phyloP scores from a whole-genome alignment of 306 rosid species.

The Sphenostylis stenocarpa region DNA sequence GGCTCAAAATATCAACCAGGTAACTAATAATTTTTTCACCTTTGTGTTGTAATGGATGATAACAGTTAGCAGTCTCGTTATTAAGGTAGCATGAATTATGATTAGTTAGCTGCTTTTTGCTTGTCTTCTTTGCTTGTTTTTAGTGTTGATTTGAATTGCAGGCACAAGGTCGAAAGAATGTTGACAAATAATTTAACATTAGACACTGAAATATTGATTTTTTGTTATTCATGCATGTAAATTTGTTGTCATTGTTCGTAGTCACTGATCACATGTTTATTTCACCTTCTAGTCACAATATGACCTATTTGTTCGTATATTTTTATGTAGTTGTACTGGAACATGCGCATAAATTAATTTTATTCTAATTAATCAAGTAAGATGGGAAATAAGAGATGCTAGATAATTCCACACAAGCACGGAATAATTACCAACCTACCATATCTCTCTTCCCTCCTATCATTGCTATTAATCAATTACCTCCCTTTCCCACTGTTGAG shows the following conservation, averaged over 20 bases:
- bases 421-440: neutral
- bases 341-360: neutral
- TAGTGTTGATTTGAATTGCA: constrained; percentile 2
- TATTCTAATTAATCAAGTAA: constrained; percentile 8
- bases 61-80: constrained; percentile 9
- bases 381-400: neutral
- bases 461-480: neutral
- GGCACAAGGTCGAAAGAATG: constrained; percentile 16
- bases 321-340: constrained; percentile 9
- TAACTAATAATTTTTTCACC: constrained; percentile 32
- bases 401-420: neutral
- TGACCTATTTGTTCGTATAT: neutral
- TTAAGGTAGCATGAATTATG: constrained; percentile 1
- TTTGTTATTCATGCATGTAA: neutral
- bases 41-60: constrained; percentile 15
- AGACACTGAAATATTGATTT: neutral
- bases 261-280: neutral
- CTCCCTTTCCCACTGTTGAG: neutral
- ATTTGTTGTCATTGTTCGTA: neutral
- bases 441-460: neutral
- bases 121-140: constrained; percentile 1
- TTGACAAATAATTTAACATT: constrained; percentile 2
- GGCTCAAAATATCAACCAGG: constrained; percentile 97
- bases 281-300: neutral
- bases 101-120: neutral